These are phyloP conservation scores for Zymoseptoria crescenta DNA, from an alignment of 2,329 filamentous ascomycete genomes.

Conservation along the genomic window DNA sequence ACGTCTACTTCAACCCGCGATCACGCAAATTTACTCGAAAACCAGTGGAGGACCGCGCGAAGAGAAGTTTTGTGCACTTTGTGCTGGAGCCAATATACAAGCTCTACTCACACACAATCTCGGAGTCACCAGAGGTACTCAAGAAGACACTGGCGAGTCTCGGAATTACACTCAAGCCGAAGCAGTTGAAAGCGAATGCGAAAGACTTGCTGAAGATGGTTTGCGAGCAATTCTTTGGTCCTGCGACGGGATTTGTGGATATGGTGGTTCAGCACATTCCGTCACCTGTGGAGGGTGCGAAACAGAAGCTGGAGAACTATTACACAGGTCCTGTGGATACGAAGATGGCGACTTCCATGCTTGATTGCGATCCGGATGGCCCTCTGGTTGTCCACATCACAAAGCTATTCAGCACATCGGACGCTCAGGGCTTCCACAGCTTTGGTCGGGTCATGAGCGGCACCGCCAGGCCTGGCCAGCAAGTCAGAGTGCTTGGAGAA, in stretches of 20 bases:
- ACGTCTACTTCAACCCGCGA: conserved; percentile 88
- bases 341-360: conserved; percentile 72
- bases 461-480: conserved; percentile 69
- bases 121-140: conserved; percentile 77
- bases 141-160: conserved; percentile 69
- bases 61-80: conserved; percentile 87
- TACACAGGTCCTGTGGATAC: conserved; percentile 87
- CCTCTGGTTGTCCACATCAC: conserved; percentile 87
- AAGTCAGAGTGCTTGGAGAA: conserved; percentile 87
- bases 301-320: conserved; percentile 70
- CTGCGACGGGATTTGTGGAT: conserved; percentile 83
- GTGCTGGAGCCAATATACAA: conserved; percentile 97
- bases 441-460: conserved; percentile 91
- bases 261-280: conserved; percentile 89
- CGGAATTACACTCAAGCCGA: conserved; percentile 82
- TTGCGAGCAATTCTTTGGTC: conserved; percentile 92
- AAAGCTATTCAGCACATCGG: conserved; percentile 82
- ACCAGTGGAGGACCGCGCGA: conserved; percentile 68
- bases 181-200: conserved; percentile 83
- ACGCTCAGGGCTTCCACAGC: conserved; percentile 85
- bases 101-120: conserved; percentile 89
- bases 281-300: conserved; percentile 71
- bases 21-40: conserved; percentile 91
- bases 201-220: conserved; percentile 81
- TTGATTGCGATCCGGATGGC: conserved; percentile 76